Percentiles rank a stretch among this genome's conserved stretches.
Evolutionary conservation across 441 rosid genomes (phyloP).

Genomic region (Gossypium armourianum): DNA sequence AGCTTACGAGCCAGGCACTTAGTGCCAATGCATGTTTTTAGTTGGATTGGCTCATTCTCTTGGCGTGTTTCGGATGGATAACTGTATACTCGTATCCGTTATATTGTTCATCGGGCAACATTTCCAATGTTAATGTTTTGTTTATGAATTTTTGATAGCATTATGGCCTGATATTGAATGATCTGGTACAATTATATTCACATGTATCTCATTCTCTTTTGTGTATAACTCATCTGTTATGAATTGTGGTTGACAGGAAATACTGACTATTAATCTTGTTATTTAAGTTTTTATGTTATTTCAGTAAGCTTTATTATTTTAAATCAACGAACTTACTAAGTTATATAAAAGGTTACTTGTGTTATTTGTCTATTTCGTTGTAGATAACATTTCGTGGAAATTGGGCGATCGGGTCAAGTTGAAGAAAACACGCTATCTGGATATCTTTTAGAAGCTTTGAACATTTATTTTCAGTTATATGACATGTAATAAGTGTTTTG

Average conservation of each 20-base stretch:
- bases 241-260: neutral
- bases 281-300: neutral
- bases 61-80: neutral
- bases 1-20: neutral
- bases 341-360: too few relatives aligned
- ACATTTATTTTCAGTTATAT: neutral
- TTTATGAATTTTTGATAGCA: neutral
- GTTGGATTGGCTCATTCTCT: neutral
- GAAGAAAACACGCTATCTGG: neutral
- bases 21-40: neutral
- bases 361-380: neutral
- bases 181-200: neutral
- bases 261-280: neutral
- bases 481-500: neutral
- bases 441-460: neutral
- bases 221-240: neutral
- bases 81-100: too few relatives aligned
- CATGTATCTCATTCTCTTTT: neutral
- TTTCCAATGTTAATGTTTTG: neutral
- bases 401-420: neutral
- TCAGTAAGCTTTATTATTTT: neutral
- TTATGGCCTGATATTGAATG: neutral
- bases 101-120: neutral
- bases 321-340: neutral
- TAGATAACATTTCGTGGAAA: neutral